Evolutionary conservation across 129 eudicot genomes (phyloP).

Genomic region (Kitagawia praeruptora): DNA sequence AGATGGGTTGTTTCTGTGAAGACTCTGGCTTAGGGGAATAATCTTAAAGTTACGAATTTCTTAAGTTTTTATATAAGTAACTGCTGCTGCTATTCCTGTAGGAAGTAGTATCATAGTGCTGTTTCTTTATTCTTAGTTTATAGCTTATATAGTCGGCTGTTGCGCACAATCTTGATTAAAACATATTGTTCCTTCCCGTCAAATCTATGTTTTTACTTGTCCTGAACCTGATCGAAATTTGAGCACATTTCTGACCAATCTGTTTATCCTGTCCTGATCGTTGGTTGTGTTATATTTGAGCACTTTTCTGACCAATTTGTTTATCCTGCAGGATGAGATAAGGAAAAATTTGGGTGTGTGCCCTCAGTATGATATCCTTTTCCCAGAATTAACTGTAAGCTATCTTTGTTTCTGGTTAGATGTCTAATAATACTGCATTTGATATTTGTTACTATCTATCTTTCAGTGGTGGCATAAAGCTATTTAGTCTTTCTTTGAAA

Average conservation of each 20-base stretch:
- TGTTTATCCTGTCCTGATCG: constrained; percentile 11
- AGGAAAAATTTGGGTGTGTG: constrained; percentile 92
- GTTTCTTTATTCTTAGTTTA: neutral
- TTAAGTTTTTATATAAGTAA: neutral
- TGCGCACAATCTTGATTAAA: neutral
- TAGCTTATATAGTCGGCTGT: neutral
- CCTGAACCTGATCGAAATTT: neutral
- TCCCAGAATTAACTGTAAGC: constrained; percentile 86
- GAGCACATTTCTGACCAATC: neutral
- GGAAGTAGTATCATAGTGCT: neutral
- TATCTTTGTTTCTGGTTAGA: constrained; percentile 3
- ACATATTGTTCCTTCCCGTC: neutral
- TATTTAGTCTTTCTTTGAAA: neutral
- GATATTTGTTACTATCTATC: neutral
- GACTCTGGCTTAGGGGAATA: neutral
- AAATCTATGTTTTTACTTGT: neutral
- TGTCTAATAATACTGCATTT: neutral
- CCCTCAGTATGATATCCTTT: constrained; percentile 95
- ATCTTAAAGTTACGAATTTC: neutral
- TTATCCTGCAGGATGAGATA: constrained; percentile 76
- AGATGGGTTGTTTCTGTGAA: neutral
- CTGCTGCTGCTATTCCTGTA: neutral
- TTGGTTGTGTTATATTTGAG: neutral
- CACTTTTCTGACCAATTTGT: neutral
- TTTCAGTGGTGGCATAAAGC: neutral